These are phyloP conservation scores for Monosporascus sp. DNA, from an alignment of 2,329 filamentous ascomycete genomes.

Conservation along the genomic window DNA sequence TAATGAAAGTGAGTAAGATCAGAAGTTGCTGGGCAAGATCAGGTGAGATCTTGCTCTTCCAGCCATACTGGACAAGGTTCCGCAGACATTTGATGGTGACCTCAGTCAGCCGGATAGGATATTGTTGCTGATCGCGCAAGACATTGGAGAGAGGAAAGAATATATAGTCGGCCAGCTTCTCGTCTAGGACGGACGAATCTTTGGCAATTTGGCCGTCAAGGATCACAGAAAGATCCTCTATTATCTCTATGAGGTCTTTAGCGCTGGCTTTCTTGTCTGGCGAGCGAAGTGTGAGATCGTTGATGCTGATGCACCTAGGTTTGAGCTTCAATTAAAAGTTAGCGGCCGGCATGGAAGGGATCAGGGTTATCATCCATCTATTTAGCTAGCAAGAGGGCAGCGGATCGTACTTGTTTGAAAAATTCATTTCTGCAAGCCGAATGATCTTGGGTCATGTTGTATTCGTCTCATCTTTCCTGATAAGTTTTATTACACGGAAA, in stretches of 20 bases:
- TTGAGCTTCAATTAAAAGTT: constrained; percentile 45
- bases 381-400: neutral
- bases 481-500: no score
- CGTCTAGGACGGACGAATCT: constrained; percentile 57
- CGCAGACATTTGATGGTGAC: constrained; percentile 69
- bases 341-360: constrained; percentile 1
- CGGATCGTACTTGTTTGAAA: constrained; percentile 24
- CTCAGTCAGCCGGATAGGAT: constrained; percentile 71
- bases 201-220: constrained; percentile 38
- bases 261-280: constrained; percentile 35
- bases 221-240: constrained; percentile 40
- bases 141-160: constrained; percentile 92
- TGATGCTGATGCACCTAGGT: constrained; percentile 57
- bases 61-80: constrained; percentile 71
- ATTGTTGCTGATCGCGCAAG: constrained; percentile 67
- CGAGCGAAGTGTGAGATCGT: constrained; percentile 49
- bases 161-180: constrained; percentile 85
- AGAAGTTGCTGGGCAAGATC: constrained; percentile 79
- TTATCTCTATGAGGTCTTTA: constrained; percentile 42
- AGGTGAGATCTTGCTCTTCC: constrained; percentile 66
- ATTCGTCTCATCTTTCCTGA: constrained; percentile 6
- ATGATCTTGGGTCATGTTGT: constrained; percentile 18
- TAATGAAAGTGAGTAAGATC: constrained; percentile 76
- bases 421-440: constrained; percentile 23
- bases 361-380: no score